Percentiles rank a stretch among this genome's conserved stretches.
These are phyloP conservation scores for Phialemoniopsis sp. DNA, from an alignment of 2,329 filamentous ascomycete genomes.

Conservation along the genomic window DNA sequence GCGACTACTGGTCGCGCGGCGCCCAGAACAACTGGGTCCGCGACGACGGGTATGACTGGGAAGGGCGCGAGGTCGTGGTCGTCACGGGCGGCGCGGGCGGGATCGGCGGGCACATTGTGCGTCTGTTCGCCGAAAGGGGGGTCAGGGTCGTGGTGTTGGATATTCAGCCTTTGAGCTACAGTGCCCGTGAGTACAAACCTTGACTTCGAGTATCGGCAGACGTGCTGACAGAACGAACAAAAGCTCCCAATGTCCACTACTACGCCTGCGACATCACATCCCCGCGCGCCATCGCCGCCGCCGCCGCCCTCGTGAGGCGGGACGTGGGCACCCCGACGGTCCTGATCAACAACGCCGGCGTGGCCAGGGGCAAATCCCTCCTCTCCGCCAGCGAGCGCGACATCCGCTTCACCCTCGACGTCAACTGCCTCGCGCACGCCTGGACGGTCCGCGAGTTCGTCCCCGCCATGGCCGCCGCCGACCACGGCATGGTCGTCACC, in stretches of 20 bases:
- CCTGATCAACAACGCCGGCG: constrained; percentile 69
- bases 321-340: constrained; percentile 62
- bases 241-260: constrained; percentile 49
- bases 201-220: neutral
- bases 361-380: constrained; percentile 57
- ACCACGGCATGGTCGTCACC: constrained; percentile 72
- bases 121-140: constrained; percentile 58
- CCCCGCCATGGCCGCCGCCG: constrained; percentile 54
- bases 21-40: constrained; percentile 43
- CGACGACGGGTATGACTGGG: constrained; percentile 57
- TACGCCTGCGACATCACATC: constrained; percentile 69
- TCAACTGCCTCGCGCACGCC: constrained; percentile 62
- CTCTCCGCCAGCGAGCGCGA: constrained; percentile 50
- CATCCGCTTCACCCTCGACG: constrained; percentile 64
- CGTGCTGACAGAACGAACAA: constrained; percentile 5
- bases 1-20: constrained; percentile 45
- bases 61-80: constrained; percentile 49
- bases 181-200: constrained; percentile 31
- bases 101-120: constrained; percentile 65
- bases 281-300: constrained; percentile 43
- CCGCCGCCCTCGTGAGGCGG: constrained; percentile 47
- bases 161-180: constrained; percentile 56
- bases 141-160: constrained; percentile 71
- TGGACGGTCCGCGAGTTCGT: constrained; percentile 65
- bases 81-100: constrained; percentile 73